Evolutionary conservation across 805 yeast genomes (phyloP), one percentile per base, ranked within the genome.

Genomic region (Spathaspora passalidarum): DNA sequence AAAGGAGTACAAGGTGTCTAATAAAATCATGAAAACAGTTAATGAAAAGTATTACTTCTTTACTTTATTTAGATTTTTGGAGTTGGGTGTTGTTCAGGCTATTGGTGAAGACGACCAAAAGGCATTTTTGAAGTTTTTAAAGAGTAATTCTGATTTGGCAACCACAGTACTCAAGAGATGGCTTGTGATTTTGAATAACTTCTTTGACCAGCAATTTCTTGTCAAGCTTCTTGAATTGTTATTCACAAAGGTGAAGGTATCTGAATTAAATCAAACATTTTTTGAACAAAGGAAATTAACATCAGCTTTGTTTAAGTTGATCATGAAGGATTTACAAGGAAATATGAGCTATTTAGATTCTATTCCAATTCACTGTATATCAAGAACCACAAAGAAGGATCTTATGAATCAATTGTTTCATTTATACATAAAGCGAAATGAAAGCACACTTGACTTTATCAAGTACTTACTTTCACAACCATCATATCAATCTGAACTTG

Each of bases 401-500:
- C 26, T 53, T 11, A 47, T 60, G 14, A 55, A 60, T 29, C 14
- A 32, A 9, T 46, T 59, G 16, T 40, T 40, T 32, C 22, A 48
- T 16, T 34, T 43, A 36, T 16, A 46, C 5, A 17, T 25, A 47
- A 5, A 34, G 35, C 43, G 40, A 21, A 32, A 39, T 13, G 19
- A 26, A 10, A 34, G 35, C 4, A 49, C 38, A 18, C 22, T 51
- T 0, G 22, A 43, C 0, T 20, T 60, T 13, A 54, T 81, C n/a
- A 21, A 50, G 2, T 75, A 73, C 46, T 51, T 81, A 10, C 57
- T 81, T 22, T 54, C 58, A 8, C 68, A 74, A 8, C 86, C 88
- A 5, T 76, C 86, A 0, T 78, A 72, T 55, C 78, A 66, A 53
- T 75, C 88, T 0, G 52, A 55, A 1, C 51, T 84, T 10, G 91